Evolutionary conservation across 129 eudicot species (phyloP).

Genomic region (Lactuca sativa): DNA sequence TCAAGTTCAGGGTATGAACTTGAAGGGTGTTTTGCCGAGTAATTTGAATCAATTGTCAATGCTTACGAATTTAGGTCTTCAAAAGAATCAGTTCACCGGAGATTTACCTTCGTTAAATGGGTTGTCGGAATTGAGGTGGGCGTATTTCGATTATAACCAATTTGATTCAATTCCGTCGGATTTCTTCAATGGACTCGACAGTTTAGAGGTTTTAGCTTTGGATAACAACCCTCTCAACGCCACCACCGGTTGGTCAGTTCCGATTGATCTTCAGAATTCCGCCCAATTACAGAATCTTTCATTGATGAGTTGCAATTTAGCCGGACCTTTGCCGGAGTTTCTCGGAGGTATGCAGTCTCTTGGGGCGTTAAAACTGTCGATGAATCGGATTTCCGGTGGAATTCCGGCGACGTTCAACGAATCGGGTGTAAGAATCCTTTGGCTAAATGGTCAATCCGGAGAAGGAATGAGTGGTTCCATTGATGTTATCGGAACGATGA

Average conservation of each 20-base stretch:
- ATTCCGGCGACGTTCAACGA: conserved; percentile 51
- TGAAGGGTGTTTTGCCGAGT: conserved; percentile 73
- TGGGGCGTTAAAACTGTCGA: conserved; percentile 40
- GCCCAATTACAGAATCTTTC: conserved; percentile 62
- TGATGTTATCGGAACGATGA: conserved; percentile 56
- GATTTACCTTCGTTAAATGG: conserved; percentile 80
- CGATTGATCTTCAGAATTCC: conserved; percentile 56
- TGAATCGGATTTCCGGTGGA: conserved; percentile 49
- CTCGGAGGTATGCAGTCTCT: conserved; percentile 57
- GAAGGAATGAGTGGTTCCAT: conserved; percentile 53
- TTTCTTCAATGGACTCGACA: conserved; percentile 72
- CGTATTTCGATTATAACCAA: conserved; percentile 70
- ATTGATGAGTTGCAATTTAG: conserved; percentile 54
- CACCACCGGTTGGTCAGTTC: conserved; percentile 76
- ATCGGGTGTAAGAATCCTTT: conserved; percentile 45
- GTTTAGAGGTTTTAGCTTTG: conserved; percentile 72
- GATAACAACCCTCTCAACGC: conserved; percentile 74
- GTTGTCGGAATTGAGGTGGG: conserved; percentile 53
- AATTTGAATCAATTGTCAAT: conserved; percentile 62
- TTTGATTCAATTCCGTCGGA: conserved; percentile 77
- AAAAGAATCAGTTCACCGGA: conserved; percentile 71
- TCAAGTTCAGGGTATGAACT: conserved; percentile 68
- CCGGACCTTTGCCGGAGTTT: conserved; percentile 62
- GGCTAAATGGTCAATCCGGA: conserved; percentile 68
- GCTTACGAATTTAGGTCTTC: conserved; percentile 79